These are phyloP conservation scores for Gleditsia sinensis DNA, from an alignment of 306 rosid species.

Conservation along the genomic window DNA sequence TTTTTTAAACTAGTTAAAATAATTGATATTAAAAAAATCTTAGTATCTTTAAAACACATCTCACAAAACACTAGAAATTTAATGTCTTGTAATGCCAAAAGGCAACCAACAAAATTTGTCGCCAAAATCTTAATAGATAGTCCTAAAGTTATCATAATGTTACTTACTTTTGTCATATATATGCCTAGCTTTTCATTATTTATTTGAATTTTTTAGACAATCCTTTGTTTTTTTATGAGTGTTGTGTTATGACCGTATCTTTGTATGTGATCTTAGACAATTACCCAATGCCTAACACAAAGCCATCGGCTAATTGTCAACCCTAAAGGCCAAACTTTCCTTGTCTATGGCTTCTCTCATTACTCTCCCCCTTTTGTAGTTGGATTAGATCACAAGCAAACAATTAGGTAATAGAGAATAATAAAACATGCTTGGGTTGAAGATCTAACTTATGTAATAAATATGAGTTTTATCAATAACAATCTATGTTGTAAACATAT, in stretches of 20 bases:
- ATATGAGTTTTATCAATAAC: too few species aligned
- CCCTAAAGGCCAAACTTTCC: neutral
- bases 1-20: too few species aligned
- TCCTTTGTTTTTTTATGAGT: neutral
- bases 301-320: neutral
- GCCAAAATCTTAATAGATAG: too few species aligned
- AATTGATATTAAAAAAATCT: too few species aligned
- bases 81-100: too few species aligned
- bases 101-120: too few species aligned
- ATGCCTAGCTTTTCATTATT: neutral
- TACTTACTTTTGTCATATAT: neutral
- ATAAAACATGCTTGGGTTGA: neutral
- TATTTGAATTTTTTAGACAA: neutral
- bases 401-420: neutral
- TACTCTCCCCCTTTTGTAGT: neutral
- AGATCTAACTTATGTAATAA: neutral
- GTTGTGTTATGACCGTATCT: slow-evolving; percentile 8
- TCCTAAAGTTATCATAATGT: neutral
- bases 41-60: too few species aligned
- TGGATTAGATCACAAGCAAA: neutral
- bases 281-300: slow-evolving; percentile 3
- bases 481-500: too few species aligned
- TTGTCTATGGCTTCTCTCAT: neutral
- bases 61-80: too few species aligned
- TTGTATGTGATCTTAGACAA: slow-evolving; percentile 1